A percentile compares a stretch with the other conserved stretches of the same genome.
Evolutionary conservation across 257 asterid species (phyloP).

Genomic region (Ilex asprella): DNA sequence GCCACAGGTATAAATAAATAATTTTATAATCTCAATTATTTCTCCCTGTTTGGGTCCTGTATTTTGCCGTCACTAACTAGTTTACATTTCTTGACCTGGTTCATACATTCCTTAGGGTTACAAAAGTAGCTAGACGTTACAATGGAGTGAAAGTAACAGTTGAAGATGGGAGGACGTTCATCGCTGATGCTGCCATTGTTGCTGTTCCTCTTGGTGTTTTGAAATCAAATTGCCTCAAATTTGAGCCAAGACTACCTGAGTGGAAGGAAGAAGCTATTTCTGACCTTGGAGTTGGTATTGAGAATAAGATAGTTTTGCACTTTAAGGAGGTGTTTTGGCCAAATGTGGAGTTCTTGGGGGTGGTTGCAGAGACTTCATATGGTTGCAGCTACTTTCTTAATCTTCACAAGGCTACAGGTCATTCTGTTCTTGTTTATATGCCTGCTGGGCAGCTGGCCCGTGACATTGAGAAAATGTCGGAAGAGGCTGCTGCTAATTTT

Average conservation of each 20-base stretch:
- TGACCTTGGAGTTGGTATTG: conserved; percentile 89
- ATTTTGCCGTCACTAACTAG: not conserved
- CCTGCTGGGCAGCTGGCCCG: conserved; percentile 94
- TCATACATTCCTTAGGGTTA: conserved; percentile 41
- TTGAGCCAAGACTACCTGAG: conserved; percentile 87
- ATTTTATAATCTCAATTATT: not conserved
- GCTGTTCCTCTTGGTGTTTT: conserved; percentile 90
- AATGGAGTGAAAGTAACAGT: conserved; percentile 80
- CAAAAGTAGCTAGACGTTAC: conserved; percentile 61
- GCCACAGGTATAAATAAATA: conserved; percentile 50
- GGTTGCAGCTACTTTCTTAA: conserved; percentile 91
- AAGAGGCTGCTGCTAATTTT: conserved; percentile 81
- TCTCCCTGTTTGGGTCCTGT: not conserved
- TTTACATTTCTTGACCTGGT: conserved; percentile 7
- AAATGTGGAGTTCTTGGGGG: conserved; percentile 92
- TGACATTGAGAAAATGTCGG: conserved; percentile 79
- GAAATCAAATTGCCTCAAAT: conserved; percentile 57
- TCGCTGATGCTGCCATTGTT: conserved; percentile 91
- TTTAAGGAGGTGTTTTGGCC: conserved; percentile 92
- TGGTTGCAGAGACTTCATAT: conserved; percentile 78
- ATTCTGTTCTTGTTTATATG: conserved; percentile 91
- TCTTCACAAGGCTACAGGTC: conserved; percentile 95
- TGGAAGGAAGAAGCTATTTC: conserved; percentile 93
- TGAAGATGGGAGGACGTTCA: conserved; percentile 74
- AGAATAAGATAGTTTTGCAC: conserved; percentile 84